Conservation (phyloP, 352 stramenopile genomes). For the Pythium rishiriense region DNA sequence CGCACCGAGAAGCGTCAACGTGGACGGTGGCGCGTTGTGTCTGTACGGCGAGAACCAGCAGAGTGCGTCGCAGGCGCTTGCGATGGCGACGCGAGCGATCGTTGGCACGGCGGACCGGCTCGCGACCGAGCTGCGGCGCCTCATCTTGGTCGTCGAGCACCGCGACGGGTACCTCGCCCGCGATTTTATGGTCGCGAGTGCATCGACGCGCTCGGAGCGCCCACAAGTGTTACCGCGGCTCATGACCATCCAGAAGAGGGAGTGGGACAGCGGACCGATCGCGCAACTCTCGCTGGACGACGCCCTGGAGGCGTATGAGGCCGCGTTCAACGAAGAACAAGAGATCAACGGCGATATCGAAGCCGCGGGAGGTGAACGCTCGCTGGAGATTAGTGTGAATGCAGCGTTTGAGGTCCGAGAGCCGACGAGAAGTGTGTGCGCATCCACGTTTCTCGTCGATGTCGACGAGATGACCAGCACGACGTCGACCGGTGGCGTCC, state of each 20-base stretch:
- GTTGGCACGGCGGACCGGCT: constrained; percentile 1
- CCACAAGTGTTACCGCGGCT: not conserved
- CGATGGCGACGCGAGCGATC: constrained; percentile 20
- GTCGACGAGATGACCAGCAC: not conserved
- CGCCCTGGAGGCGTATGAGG: constrained; percentile 25
- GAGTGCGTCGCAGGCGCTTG: constrained; percentile 19
- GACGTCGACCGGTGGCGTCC: not conserved
- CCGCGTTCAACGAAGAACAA: constrained; percentile 18
- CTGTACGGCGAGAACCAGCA: constrained; percentile 16
- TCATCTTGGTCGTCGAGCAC: constrained; percentile 26
- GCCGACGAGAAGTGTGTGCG: not conserved
- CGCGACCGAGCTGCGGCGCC: constrained; percentile 1
- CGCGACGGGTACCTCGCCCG: constrained; percentile 18
- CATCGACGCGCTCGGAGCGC: not conserved
- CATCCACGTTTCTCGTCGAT: constrained; percentile 16
- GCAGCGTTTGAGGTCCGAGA: constrained; percentile 29
- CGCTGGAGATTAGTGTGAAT: constrained; percentile 16
- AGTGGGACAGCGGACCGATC: constrained; percentile 20
- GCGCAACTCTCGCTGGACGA: constrained; percentile 29
- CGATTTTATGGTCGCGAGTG: constrained; percentile 4
- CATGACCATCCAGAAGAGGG: constrained; percentile 16
- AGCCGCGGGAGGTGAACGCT: not conserved
- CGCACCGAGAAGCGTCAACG: constrained; percentile 9
- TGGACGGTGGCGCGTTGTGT: constrained; percentile 21
- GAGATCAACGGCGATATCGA: constrained; percentile 21